phyloP scores from a whole-genome alignment of 2,329 filamentous ascomycete species.

The Fusarium sp. region DNA sequence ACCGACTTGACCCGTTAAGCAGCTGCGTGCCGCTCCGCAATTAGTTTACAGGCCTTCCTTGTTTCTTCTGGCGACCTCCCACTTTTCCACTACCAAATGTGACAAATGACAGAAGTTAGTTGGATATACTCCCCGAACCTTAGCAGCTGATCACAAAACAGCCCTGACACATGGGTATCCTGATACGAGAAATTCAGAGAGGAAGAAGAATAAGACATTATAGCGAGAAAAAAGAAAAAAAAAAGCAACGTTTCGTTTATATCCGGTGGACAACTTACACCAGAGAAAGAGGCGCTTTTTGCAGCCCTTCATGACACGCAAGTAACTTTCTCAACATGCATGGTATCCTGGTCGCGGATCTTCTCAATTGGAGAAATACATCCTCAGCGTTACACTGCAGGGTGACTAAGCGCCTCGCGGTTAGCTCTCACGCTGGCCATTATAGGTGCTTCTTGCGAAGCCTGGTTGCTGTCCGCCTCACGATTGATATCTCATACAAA shows the following conservation, averaged over 20 bases:
- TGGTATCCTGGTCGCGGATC: constrained; percentile 46
- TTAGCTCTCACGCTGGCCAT: background rate
- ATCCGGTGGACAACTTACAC: constrained; percentile 4
- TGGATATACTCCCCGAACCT: constrained; percentile 25
- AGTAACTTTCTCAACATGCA: constrained; percentile 32
- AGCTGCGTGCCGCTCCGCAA: constrained; percentile 21
- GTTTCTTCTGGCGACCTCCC: constrained; percentile 9
- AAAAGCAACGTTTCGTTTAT: constrained; percentile 25
- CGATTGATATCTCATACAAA: background rate
- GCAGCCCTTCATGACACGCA: constrained; percentile 28
- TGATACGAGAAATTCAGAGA: constrained; percentile 16
- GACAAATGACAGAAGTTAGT: constrained; percentile 35
- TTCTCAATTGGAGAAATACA: constrained; percentile 34
- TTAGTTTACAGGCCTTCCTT: constrained; percentile 15
- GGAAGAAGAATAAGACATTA: background rate
- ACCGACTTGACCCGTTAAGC: constrained; percentile 18
- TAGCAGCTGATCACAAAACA: constrained; percentile 26
- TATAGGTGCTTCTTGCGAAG: constrained; percentile 8
- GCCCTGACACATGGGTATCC: constrained; percentile 32
- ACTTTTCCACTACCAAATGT: constrained; percentile 25
- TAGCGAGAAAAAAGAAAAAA: constrained; percentile 22
- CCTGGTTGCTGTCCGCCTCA: constrained; percentile 12
- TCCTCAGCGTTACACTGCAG: constrained; percentile 44
- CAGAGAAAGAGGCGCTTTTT: constrained; percentile 21
- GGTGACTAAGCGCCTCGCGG: constrained; percentile 20